Conservation (phyloP, 495 filamentous ascomycete genomes). For the Staphylotrichum tortipilum region DNA sequence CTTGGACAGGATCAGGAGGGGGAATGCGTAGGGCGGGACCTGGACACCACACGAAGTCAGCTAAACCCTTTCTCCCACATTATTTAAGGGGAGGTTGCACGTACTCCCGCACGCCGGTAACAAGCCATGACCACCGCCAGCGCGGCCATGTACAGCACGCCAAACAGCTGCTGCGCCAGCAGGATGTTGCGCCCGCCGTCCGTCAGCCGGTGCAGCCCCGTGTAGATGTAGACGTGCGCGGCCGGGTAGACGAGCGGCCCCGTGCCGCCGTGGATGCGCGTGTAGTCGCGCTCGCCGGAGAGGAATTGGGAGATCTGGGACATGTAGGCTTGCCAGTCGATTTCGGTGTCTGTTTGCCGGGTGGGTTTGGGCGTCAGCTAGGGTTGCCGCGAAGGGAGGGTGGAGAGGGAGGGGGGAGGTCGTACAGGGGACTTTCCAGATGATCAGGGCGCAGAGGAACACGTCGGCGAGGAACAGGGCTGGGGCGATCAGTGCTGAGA, state of each 20-base stretch:
- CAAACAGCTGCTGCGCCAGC: constrained; percentile 74
- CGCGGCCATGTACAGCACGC: constrained; percentile 63
- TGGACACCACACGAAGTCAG: constrained; percentile 19
- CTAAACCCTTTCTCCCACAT: background rate
- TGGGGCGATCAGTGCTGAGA: constrained; percentile 42
- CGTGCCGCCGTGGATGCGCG: constrained; percentile 74
- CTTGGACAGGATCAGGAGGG: constrained; percentile 81
- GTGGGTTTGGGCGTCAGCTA: constrained; percentile 2
- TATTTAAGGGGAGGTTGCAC: background rate
- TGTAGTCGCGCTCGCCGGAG: constrained; percentile 81
- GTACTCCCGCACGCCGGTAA: constrained; percentile 65
- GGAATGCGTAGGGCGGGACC: constrained; percentile 84
- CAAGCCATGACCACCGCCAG: constrained; percentile 70
- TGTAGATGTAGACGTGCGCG: constrained; percentile 87
- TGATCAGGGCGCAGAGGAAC: constrained; percentile 61
- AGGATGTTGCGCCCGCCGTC: constrained; percentile 66
- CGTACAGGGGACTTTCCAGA: constrained; percentile 83
- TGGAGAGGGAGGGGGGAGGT: constrained; percentile 1
- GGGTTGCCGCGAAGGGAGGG: no score
- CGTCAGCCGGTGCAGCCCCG: constrained; percentile 67
- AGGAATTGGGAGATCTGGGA: constrained; percentile 74
- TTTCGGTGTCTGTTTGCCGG: constrained; percentile 72
- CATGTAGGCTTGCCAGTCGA: constrained; percentile 98
- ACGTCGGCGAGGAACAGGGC: constrained; percentile 67
- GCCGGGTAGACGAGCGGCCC: constrained; percentile 93